Evolutionary conservation across 129 eudicot species (phyloP), one percentile per base, ranked within the genome.

Genomic region (Artemisia annua): DNA sequence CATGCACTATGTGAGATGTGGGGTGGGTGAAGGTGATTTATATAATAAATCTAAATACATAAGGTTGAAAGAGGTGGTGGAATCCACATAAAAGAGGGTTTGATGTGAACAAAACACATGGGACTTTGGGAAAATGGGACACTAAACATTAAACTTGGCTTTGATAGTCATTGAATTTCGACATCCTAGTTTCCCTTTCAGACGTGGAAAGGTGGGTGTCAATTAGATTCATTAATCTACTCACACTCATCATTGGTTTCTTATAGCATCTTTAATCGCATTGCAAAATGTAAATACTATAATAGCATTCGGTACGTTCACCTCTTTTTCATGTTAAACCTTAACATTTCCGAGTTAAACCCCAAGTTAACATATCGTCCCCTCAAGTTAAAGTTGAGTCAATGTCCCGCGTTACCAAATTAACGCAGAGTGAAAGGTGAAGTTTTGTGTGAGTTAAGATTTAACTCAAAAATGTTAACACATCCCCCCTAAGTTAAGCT

Each of bases 11-110:
- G 58, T 75, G 39, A 54, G 68, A 18, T 65, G 18, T 65, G 70
- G 72, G 72, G 56, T 22, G 67, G 60, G 9, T 75, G 68, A 57
- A 11, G 50, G 58, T 44, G 57, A 63, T 66, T 65, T 20, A 65
- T 51, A 53, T 69, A 61, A 72, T 60, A 26, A 81, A 85, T 85
- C 83, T 78, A 65, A 51, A 74, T 75, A 64, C 50, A 78, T 76
- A 66, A 84, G 88, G 89, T 82, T 89, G 90, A 78, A 80, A 50
- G 88, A 78, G 88, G 96, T 75, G 90, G 87, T 89, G 96, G 90
- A 89, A 87, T 85, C 92, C 96, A 89, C 92, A 84, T 72, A 72
- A 79, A 79, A 75, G 71, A 71, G 60, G 81, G 58, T 50, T 67
- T 51, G 83, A 83, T 85, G 83, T 70, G 78, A 88, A 76, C 85